phyloP scores from a whole-genome alignment of 768 basidiomycete genomes.

The Boletus rubropictus region DNA sequence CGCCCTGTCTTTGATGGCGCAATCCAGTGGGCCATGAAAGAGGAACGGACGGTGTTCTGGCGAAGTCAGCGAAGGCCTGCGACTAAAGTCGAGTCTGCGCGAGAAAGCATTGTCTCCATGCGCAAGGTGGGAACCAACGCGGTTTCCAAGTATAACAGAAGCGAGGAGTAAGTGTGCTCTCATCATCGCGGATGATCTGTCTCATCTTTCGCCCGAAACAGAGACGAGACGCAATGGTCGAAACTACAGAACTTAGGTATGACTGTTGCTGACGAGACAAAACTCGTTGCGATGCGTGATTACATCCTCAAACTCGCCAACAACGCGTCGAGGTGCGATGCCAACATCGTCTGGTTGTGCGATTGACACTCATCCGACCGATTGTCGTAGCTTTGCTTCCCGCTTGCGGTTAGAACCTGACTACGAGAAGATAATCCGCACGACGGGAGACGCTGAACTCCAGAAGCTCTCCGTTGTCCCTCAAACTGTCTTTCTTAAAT shows the following conservation, averaged over 20 bases:
- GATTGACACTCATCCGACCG: slow-evolving; percentile 1
- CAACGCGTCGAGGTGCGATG: slow-evolving; percentile 62
- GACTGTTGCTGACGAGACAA: slow-evolving; percentile 73
- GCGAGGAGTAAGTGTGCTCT: slow-evolving; percentile 67
- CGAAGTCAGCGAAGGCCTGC: slow-evolving; percentile 42
- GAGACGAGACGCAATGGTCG: slow-evolving; percentile 69
- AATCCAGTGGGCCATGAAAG: slow-evolving; percentile 82
- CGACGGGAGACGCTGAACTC: slow-evolving; percentile 66
- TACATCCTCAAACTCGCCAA: slow-evolving; percentile 82
- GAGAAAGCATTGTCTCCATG: slow-evolving; percentile 65
- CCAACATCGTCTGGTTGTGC: not conserved
- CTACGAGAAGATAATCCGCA: slow-evolving; percentile 55
- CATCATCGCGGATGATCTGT: not conserved
- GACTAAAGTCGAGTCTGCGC: slow-evolving; percentile 57
- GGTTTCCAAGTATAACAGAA: slow-evolving; percentile 43
- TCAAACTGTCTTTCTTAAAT: slow-evolving; percentile 82
- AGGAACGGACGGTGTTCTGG: slow-evolving; percentile 80
- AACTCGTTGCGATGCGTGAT: slow-evolving; percentile 83
- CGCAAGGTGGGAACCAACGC: slow-evolving; percentile 44
- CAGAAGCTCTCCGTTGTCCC: slow-evolving; percentile 86
- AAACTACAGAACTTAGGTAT: slow-evolving; percentile 88
- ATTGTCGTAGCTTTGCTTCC: slow-evolving; percentile 53
- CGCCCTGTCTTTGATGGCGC: slow-evolving; percentile 81
- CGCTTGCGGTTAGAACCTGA: slow-evolving; percentile 60
- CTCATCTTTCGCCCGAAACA: slow-evolving; percentile 26